These are phyloP conservation scores for Xeromyces bisporus DNA, from an alignment of 495 filamentous ascomycete genomes.

Conservation along the genomic window DNA sequence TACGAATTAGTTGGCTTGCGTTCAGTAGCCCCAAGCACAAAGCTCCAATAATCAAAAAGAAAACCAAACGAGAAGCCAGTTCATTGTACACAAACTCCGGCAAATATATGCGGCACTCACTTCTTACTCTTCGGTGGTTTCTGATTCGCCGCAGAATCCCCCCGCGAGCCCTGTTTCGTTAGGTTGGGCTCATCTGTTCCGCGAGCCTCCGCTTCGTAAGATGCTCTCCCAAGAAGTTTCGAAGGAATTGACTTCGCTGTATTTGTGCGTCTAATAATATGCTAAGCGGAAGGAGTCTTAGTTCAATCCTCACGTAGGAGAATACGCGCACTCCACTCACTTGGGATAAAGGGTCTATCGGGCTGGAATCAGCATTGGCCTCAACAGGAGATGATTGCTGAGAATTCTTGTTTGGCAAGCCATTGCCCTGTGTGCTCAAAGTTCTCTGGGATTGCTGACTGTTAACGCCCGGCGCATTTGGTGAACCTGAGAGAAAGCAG, in stretches of 20 bases:
- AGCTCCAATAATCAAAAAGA: too few relatives aligned
- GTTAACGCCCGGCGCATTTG: too few relatives aligned
- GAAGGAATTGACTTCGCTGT: conserved; percentile 52
- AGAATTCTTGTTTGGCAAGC: too few relatives aligned
- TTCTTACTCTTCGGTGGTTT: conserved; percentile 47
- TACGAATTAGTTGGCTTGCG: conserved; percentile 3
- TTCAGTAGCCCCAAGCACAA: not conserved
- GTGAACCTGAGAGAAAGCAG: too few relatives aligned
- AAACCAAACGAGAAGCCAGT: too few relatives aligned
- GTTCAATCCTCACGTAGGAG: too few relatives aligned
- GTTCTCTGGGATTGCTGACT: too few relatives aligned
- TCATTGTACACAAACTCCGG: too few relatives aligned
- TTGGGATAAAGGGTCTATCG: conserved; percentile 40
- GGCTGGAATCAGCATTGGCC: conserved; percentile 19
- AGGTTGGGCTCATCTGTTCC: conserved; percentile 28
- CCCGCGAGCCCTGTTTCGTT: conserved; percentile 19
- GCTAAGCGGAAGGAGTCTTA: too few relatives aligned
- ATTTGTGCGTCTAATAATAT: conserved; percentile 73
- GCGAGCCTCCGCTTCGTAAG: conserved; percentile 35
- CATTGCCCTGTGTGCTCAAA: too few relatives aligned
- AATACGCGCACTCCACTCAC: conserved; percentile 19
- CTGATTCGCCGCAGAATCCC: conserved; percentile 26
- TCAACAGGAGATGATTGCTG: conserved; percentile 13
- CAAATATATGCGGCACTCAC: conserved; percentile 33
- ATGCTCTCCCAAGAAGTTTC: conserved; percentile 42